Conservation (phyloP, 148 eudicot species). For the Camellia japonica region DNA sequence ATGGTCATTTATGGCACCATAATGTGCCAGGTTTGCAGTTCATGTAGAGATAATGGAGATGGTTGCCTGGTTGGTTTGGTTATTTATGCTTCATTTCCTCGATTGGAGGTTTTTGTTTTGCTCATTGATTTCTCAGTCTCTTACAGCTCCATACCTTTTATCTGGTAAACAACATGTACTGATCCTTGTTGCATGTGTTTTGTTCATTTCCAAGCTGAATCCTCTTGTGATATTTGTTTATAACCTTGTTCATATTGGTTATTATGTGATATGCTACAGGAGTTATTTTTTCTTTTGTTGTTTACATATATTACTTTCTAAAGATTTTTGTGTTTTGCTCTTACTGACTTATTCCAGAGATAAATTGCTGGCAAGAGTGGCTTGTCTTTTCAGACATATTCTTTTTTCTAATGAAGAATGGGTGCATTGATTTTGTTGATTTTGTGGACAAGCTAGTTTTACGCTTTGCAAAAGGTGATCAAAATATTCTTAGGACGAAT, state of each 20-base stretch:
- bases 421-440: conserved; percentile 92
- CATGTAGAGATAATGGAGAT: background rate
- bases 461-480: conserved; percentile 81
- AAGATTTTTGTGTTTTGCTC: background rate
- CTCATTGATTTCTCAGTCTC: background rate
- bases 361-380: conserved; percentile 98
- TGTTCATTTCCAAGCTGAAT: background rate
- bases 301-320: background rate
- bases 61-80: background rate
- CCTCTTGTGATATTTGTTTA: background rate
- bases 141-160: background rate
- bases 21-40: background rate
- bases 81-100: background rate
- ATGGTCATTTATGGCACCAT: background rate
- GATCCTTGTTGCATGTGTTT: background rate
- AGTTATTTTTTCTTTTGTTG: background rate
- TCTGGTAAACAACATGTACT: background rate
- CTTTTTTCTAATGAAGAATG: conserved; percentile 85
- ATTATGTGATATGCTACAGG: background rate
- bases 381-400: conserved; percentile 88
- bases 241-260: background rate
- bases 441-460: conserved; percentile 90
- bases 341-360: conserved; percentile 43
- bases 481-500: conserved; percentile 35
- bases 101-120: background rate